These are phyloP conservation scores for Yamadazyma aaseri DNA, from an alignment of 1,139 yeast species.

Conservation along the genomic window DNA sequence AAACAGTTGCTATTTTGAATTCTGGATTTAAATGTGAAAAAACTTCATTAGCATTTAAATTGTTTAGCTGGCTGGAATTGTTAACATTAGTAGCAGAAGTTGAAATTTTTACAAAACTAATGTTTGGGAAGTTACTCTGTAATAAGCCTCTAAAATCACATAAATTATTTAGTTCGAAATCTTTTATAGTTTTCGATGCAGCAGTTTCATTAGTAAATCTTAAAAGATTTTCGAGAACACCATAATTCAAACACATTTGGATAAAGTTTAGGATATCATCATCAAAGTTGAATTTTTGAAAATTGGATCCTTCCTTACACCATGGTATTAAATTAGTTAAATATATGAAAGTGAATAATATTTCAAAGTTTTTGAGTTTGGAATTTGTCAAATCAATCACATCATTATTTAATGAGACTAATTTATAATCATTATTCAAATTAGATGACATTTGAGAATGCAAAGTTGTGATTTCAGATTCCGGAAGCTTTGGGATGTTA, in stretches of 20 bases:
- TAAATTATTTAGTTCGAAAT: conserved; percentile 40
- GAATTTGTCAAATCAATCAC: conserved; percentile 51
- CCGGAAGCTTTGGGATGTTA: conserved; percentile 20
- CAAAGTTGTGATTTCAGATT: conserved; percentile 26
- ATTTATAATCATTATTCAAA: conserved; percentile 23
- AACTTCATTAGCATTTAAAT: not conserved
- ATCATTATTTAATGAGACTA: conserved; percentile 21
- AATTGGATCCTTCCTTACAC: conserved; percentile 55
- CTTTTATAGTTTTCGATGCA: conserved; percentile 26
- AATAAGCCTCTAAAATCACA: conserved; percentile 69
- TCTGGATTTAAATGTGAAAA: conserved; percentile 10
- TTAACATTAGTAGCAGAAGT: conserved; percentile 14
- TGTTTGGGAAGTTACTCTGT: conserved; percentile 62
- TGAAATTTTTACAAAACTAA: conserved; percentile 40
- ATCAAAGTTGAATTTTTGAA: conserved; percentile 55
- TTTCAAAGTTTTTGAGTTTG: conserved; percentile 50
- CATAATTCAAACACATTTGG: conserved; percentile 46
- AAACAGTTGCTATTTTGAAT: conserved; percentile 22
- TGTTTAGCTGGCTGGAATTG: conserved; percentile 22
- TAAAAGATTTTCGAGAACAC: conserved; percentile 79
- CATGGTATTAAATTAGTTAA: conserved; percentile 66
- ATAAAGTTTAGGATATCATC: conserved; percentile 37
- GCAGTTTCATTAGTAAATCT: conserved; percentile 70
- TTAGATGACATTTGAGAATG: conserved; percentile 23
- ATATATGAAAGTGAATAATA: conserved; percentile 52